Conservation (phyloP, 768 basidiomycete species). For the Mycena leptocephala region DNA sequence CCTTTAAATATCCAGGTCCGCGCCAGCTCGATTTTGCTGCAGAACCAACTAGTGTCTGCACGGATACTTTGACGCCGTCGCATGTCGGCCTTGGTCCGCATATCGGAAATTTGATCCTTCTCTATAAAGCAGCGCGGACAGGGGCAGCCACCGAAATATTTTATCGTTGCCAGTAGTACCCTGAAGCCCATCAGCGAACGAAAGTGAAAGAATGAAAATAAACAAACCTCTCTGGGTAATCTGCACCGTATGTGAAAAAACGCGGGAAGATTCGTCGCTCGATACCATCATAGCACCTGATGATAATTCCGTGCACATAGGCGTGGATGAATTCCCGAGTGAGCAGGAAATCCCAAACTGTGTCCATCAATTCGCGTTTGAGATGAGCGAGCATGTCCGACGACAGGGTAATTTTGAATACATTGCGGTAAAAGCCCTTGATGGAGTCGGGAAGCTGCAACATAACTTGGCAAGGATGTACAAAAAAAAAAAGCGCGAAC, state of each 20-base stretch:
- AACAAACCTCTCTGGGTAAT: constrained; percentile 52
- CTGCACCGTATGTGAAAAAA: constrained; percentile 47
- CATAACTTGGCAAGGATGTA: not conserved
- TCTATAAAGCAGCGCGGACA: not conserved
- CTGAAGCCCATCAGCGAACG: too few species aligned
- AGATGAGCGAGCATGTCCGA: constrained; percentile 41
- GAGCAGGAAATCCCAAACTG: constrained; percentile 42
- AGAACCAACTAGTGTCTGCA: too few species aligned
- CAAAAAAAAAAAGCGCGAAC: not conserved
- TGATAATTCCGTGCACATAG: constrained; percentile 40
- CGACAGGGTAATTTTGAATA: constrained; percentile 26
- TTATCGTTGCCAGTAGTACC: not conserved
- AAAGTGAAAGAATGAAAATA: constrained; percentile 2
- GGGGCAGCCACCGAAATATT: not conserved
- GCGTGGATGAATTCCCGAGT: constrained; percentile 44
- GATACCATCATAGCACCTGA: constrained; percentile 44
- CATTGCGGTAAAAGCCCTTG: constrained; percentile 37
- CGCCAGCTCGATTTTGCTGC: too few species aligned
- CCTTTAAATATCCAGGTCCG: too few species aligned
- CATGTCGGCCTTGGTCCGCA: constrained; percentile 20
- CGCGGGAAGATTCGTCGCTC: constrained; percentile 41
- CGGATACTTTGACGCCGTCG: not conserved
- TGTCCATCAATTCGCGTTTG: constrained; percentile 47
- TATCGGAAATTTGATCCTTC: not conserved
- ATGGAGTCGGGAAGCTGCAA: constrained; percentile 43